Evolutionary conservation across 2,329 filamentous ascomycete species (phyloP).

Genomic region (Tolypocladium cylindrosporum): DNA sequence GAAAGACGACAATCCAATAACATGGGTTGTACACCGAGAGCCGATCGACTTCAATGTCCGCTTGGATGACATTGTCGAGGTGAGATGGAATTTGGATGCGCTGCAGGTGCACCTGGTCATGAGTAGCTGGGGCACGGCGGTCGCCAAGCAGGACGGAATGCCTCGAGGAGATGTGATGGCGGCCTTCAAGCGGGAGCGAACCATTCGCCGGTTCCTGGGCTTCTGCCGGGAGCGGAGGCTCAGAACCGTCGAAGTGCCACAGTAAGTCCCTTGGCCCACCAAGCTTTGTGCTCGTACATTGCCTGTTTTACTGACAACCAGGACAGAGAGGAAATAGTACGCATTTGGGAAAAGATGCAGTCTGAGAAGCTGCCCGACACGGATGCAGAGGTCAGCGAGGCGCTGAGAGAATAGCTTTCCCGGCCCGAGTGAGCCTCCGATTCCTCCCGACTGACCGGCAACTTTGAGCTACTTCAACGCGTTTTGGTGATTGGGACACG

Average conservation of each 20-base stretch:
- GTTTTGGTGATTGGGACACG: neutral
- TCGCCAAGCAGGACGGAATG: slow-evolving; percentile 18
- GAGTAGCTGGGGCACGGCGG: slow-evolving; percentile 13
- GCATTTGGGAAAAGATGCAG: slow-evolving; percentile 23
- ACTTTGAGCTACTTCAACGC: neutral
- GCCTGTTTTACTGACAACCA: slow-evolving; percentile 8
- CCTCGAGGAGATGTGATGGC: slow-evolving; percentile 37
- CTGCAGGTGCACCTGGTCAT: slow-evolving; percentile 33
- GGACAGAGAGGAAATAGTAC: slow-evolving; percentile 22
- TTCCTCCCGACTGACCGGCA: neutral
- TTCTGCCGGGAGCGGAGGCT: slow-evolving; percentile 36
- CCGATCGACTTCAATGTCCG: slow-evolving; percentile 40
- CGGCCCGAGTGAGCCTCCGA: slow-evolving; percentile 1
- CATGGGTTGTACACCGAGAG: slow-evolving; percentile 40
- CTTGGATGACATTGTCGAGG: slow-evolving; percentile 33
- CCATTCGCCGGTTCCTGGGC: slow-evolving; percentile 39
- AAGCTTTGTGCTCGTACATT: neutral
- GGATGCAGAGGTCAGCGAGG: slow-evolving; percentile 15
- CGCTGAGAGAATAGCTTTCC: slow-evolving; percentile 14
- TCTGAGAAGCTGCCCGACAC: slow-evolving; percentile 19
- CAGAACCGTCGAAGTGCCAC: slow-evolving; percentile 24
- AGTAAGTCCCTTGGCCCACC: slow-evolving; percentile 23
- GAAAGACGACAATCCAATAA: slow-evolving; percentile 29
- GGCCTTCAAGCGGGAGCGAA: slow-evolving; percentile 41
- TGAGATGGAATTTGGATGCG: slow-evolving; percentile 32